Percentiles rank a stretch among this genome's conserved stretches.
Evolutionary conservation across 1,284 basidiomycete genomes (phyloP).

Genomic region (Inonotus obliquus): DNA sequence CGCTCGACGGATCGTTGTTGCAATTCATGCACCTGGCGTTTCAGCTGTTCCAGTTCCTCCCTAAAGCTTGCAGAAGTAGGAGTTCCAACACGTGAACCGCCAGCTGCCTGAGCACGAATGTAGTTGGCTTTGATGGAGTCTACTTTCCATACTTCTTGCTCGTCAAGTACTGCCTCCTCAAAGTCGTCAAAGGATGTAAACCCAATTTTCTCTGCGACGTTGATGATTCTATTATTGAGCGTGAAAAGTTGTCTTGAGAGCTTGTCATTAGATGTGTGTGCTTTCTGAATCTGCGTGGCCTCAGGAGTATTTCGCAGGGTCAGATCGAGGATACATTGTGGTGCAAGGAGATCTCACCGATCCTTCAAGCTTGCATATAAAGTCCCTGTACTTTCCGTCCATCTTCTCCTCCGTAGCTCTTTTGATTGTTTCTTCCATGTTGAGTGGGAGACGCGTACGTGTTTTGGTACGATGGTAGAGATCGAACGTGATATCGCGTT

Average conservation of each 20-base stretch:
- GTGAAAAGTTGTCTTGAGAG: slow-evolving; percentile 19
- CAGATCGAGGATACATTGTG: background rate
- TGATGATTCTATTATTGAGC: slow-evolving; percentile 18
- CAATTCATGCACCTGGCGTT: background rate
- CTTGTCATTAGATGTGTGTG: slow-evolving; percentile 18
- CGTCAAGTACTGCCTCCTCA: slow-evolving; percentile 5
- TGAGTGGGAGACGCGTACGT: background rate
- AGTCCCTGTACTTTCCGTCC: background rate
- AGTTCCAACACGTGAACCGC: background rate
- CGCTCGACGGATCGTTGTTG: background rate
- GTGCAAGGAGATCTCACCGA: slow-evolving; percentile 4
- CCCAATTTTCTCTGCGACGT: slow-evolving; percentile 21
- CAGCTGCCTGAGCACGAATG: background rate
- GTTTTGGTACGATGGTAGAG: background rate
- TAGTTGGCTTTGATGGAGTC: background rate
- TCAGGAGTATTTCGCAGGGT: background rate
- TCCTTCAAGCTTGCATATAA: slow-evolving; percentile 11
- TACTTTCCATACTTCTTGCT: slow-evolving; percentile 8
- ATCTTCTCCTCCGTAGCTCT: background rate
- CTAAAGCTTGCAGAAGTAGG: background rate
- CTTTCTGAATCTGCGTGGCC: slow-evolving; percentile 16
- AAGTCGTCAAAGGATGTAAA: slow-evolving; percentile 19
- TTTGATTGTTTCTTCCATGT: slow-evolving; percentile 6
- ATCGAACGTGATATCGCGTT: background rate
- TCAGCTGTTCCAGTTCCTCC: slow-evolving; percentile 8